phyloP scores from a whole-genome alignment of 345 rosid genomes.

The Arabidopsis thaliana region TAIR10.1 NC_003070.9:1940501-1941000 shows the following conservation, averaged over 20 bases:
- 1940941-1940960: background rate
- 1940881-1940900: too few relatives aligned
- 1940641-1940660: background rate
- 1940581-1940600: background rate
- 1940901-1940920: too few relatives aligned
- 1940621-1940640: slow-evolving; percentile 5
- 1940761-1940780: background rate
- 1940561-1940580: slow-evolving; percentile 30
- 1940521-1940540: slow-evolving; percentile 7
- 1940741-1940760: background rate
- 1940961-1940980: background rate
- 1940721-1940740: background rate
- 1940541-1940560: slow-evolving; percentile 11
- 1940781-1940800: background rate
- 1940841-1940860: background rate
- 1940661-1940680: too few relatives aligned
- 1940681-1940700: background rate
- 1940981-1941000: background rate
- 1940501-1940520: background rate
- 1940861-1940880: background rate
- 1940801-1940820: background rate
- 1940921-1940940: background rate
- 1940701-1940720: background rate
- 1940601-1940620: slow-evolving; percentile 28
- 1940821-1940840: background rate